A percentile compares a stretch with the other conserved stretches of the same genome.
Conservation (phyloP, 257 asterid genomes). For the Nicotiana tabacum region DNA sequence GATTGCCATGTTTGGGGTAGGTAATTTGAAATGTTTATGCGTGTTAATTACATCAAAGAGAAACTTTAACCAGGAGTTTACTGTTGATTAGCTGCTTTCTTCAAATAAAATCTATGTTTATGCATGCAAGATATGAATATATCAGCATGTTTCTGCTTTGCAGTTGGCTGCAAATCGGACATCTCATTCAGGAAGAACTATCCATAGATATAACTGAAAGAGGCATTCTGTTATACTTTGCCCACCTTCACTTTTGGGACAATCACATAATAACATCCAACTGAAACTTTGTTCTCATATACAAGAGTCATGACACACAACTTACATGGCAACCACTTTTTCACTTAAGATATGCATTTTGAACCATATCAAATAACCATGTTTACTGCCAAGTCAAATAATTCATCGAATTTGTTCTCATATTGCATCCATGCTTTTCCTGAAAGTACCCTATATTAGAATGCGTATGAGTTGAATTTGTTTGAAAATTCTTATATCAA, state of each 20-base stretch:
- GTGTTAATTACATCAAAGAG: neutral
- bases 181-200: neutral
- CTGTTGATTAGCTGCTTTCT: neutral
- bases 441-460: neutral
- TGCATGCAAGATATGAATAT: neutral
- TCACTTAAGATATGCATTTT: neutral
- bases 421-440: neutral
- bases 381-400: neutral
- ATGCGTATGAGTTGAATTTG: neutral
- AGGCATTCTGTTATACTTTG: neutral
- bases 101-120: neutral
- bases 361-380: neutral
- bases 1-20: constrained; percentile 81
- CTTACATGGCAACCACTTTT: neutral
- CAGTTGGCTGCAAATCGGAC: neutral
- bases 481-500: neutral
- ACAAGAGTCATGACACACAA: neutral
- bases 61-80: neutral
- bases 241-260: neutral
- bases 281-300: neutral
- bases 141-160: neutral
- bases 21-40: constrained; percentile 21
- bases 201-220: neutral
- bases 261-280: neutral
- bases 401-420: neutral